Evolutionary conservation across 2,329 filamentous ascomycete genomes (phyloP).

Genomic region (Fusarium incarnatum): DNA sequence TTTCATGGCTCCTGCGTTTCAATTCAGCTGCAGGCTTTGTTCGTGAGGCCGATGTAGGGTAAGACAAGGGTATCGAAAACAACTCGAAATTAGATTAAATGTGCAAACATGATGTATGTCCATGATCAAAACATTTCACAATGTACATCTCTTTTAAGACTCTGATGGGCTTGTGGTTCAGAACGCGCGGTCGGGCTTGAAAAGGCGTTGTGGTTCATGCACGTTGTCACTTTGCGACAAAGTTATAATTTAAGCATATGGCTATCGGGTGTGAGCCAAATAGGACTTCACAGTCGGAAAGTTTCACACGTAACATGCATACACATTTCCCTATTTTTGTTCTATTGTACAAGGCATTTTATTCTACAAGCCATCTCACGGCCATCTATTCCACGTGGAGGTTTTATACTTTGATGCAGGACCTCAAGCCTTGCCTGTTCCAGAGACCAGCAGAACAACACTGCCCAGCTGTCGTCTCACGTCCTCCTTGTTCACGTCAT

Average conservation of each 20-base stretch:
- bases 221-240: neutral
- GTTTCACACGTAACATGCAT: neutral
- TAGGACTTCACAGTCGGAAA: no score
- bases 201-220: neutral
- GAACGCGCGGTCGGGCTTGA: neutral
- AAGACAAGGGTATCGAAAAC: neutral
- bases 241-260: neutral
- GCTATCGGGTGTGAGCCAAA: no score
- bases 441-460: conserved; percentile 82
- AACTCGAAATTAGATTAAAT: neutral
- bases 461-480: conserved; percentile 88
- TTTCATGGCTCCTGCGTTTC: neutral
- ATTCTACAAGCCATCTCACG: conserved; percentile 26
- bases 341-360: conserved; percentile 36
- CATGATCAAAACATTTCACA: neutral
- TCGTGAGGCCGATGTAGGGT: conserved; percentile 2
- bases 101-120: neutral
- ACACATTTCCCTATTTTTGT: neutral
- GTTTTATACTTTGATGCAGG: neutral
- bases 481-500: conserved; percentile 96
- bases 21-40: neutral
- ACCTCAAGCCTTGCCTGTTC: conserved; percentile 54
- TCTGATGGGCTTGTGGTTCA: no score
- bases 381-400: neutral
- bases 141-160: neutral